Evolutionary conservation across 129 eudicot genomes (phyloP).

Genomic region (sunflower (Helianthus annuus)): DNA sequence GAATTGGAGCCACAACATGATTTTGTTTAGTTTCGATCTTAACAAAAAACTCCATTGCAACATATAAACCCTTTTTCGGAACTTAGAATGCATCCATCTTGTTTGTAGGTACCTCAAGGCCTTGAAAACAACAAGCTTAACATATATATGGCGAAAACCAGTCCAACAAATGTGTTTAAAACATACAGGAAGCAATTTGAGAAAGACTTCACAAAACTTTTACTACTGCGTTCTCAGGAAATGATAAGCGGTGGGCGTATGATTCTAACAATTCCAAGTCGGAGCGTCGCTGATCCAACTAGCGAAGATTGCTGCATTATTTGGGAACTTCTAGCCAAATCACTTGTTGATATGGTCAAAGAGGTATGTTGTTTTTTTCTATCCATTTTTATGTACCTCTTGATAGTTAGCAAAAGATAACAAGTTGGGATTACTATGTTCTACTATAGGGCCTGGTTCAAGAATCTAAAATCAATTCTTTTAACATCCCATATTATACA

Average conservation of each 20-base stretch:
- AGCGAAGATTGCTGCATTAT: slow-evolving; percentile 9
- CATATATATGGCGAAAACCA: slow-evolving; percentile 37
- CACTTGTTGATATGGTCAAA: slow-evolving; percentile 33
- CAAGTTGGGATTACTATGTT: not conserved
- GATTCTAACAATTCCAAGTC: slow-evolving; percentile 32
- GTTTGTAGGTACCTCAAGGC: slow-evolving; percentile 37
- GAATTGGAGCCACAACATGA: too few relatives aligned
- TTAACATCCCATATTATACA: slow-evolving; percentile 30
- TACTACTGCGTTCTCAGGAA: slow-evolving; percentile 29
- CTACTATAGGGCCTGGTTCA: slow-evolving; percentile 25
- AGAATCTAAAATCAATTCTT: slow-evolving; percentile 27
- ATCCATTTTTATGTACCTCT: not conserved
- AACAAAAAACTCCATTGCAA: not conserved
- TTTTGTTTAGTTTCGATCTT: too few relatives aligned
- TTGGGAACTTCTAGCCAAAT: slow-evolving; percentile 29
- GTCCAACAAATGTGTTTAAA: slow-evolving; percentile 42
- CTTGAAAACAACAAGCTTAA: slow-evolving; percentile 40
- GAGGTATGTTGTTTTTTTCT: slow-evolving; percentile 18
- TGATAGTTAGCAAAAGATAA: not conserved
- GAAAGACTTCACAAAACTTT: slow-evolving; percentile 36
- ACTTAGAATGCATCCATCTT: not conserved
- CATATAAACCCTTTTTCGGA: not conserved
- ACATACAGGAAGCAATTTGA: slow-evolving; percentile 41
- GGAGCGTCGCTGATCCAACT: slow-evolving; percentile 33
- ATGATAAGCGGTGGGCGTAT: slow-evolving; percentile 31